phyloP scores from a whole-genome alignment of 352 stramenopile genomes.

The Phytophthora sojae region DNA sequence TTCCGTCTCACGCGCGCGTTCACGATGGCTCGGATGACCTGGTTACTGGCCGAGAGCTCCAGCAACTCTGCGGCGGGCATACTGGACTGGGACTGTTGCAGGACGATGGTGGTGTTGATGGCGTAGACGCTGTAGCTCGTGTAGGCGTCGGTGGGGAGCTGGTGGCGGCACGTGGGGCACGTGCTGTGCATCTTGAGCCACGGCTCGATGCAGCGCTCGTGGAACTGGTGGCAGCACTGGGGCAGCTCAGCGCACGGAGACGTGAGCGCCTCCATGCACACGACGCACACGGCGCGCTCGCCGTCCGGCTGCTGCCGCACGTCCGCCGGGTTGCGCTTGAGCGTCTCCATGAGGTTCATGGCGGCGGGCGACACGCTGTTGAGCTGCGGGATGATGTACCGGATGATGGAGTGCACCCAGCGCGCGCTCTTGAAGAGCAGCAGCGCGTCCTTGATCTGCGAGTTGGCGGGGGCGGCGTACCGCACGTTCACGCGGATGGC shows the following conservation, averaged over 20 bases:
- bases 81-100: slow-evolving; percentile 84
- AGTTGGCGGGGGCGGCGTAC: slow-evolving; percentile 85
- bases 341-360: slow-evolving; percentile 61
- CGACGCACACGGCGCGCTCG: slow-evolving; percentile 60
- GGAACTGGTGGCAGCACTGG: slow-evolving; percentile 83
- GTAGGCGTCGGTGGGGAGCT: slow-evolving; percentile 81
- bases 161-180: slow-evolving; percentile 82
- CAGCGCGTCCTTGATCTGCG: slow-evolving; percentile 89
- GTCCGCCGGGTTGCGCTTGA: slow-evolving; percentile 55
- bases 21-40: slow-evolving; percentile 88
- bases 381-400: slow-evolving; percentile 91
- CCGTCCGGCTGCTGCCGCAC: slow-evolving; percentile 33
- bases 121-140: slow-evolving; percentile 91
- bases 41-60: slow-evolving; percentile 83
- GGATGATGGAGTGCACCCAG: slow-evolving; percentile 92
- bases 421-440: slow-evolving; percentile 89
- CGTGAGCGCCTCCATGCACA: slow-evolving; percentile 83
- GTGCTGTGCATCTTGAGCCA: slow-evolving; percentile 91
- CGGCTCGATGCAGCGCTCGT: slow-evolving; percentile 80
- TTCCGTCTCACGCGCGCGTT: slow-evolving; percentile 84
- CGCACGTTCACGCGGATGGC: slow-evolving; percentile 90
- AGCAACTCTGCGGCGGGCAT: slow-evolving; percentile 81
- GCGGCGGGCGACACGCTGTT: slow-evolving; percentile 82
- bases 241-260: slow-evolving; percentile 70
- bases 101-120: slow-evolving; percentile 91